phyloP scores from a whole-genome alignment of 2,329 filamentous ascomycete genomes.

The Lecanoromycetidae sp. region DNA sequence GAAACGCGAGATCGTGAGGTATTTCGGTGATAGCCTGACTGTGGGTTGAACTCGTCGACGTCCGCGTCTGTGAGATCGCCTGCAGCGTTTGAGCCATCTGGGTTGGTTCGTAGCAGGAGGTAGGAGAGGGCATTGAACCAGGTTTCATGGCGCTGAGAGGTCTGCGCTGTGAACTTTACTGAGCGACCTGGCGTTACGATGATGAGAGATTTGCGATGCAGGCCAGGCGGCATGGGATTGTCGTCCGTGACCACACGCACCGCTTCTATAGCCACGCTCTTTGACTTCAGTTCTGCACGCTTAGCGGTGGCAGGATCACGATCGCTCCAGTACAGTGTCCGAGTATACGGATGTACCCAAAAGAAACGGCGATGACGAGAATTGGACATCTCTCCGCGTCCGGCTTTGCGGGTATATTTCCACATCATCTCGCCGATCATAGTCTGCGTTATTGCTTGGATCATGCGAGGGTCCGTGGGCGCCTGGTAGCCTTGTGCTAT shows the following conservation, averaged over 20 bases:
- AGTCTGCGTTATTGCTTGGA: constrained; percentile 95
- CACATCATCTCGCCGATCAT: constrained; percentile 99
- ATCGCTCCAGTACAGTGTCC: constrained; percentile 94
- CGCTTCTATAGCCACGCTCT: constrained; percentile 88
- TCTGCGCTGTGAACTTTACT: constrained; percentile 89
- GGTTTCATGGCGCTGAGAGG: constrained; percentile 87
- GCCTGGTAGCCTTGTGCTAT: constrained; percentile 51
- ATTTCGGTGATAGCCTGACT: constrained; percentile 28
- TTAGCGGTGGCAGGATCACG: constrained; percentile 69
- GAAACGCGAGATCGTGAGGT: constrained; percentile 46
- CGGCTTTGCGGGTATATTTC: constrained; percentile 95
- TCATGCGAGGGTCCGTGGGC: constrained; percentile 89
- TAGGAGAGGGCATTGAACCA: constrained; percentile 98
- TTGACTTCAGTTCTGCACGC: constrained; percentile 63
- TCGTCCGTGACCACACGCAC: constrained; percentile 87
- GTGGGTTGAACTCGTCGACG: constrained; percentile 73
- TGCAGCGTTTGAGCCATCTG: constrained; percentile 41
- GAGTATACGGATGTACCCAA: constrained; percentile 97
- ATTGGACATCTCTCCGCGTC: constrained; percentile 75
- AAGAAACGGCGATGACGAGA: constrained; percentile 92
- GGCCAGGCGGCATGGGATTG: constrained; percentile 85
- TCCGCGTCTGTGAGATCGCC: constrained; percentile 50
- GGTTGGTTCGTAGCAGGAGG: constrained; percentile 63
- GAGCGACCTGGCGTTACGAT: constrained; percentile 78
- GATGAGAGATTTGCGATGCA: constrained; percentile 87